Base-by-base conservation (phyloP, 768 basidiomycete genomes). In the Macrolepiota albuminosa region DNA sequence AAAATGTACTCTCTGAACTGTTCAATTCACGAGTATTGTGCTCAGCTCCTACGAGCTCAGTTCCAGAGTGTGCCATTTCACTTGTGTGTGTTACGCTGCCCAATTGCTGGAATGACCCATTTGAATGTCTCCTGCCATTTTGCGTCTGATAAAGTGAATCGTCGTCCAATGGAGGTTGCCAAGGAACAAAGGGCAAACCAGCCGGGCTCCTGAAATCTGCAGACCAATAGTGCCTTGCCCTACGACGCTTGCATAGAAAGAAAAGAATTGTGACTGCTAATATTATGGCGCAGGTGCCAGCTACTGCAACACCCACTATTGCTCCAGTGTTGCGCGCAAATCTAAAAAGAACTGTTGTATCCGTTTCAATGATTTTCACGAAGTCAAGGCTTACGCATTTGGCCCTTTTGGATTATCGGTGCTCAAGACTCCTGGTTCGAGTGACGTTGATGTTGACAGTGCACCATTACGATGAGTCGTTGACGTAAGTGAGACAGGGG, bases 271-370 rank as follows among this genome's bases (percentile, higher is more conserved):
- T 34, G 40, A 74, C 65, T 31, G 69, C 62, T 9, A 72, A 31
- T 18, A 77, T 62, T 21, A 77, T 63, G 34, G 61, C 61, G 47
- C 68, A 45, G 3, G 70, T 65, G 26, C 64, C 68, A 1, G 73
- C 68, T 4, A 79, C 46, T 6, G 74, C 69, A 34, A 78, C 71
- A 2, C 73, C 77, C 18, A 77, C 70, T 42, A 78, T 74, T 10
- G 72, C 78, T 11, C 71, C 73, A 3, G 75, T 77, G 54, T 76
- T 73, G 21, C 67, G 69, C 1, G 73, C 68, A 56, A 78, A 75
- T 31, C 76, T 77, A 42, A n/a, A 39, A 24, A 54, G 16, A 7
- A 50, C 4, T 13, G n/a, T 45, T 18, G 24, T 36, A 18, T 57
- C 51, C 24, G 47, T 42, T 24, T 42, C 10, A n/a, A 42, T 29